A percentile compares a stretch with the other conserved stretches of the same genome.
phyloP scores from a whole-genome alignment of 2,329 filamentous ascomycete genomes.

The Aspergillus oerlinghausenensis region DNA sequence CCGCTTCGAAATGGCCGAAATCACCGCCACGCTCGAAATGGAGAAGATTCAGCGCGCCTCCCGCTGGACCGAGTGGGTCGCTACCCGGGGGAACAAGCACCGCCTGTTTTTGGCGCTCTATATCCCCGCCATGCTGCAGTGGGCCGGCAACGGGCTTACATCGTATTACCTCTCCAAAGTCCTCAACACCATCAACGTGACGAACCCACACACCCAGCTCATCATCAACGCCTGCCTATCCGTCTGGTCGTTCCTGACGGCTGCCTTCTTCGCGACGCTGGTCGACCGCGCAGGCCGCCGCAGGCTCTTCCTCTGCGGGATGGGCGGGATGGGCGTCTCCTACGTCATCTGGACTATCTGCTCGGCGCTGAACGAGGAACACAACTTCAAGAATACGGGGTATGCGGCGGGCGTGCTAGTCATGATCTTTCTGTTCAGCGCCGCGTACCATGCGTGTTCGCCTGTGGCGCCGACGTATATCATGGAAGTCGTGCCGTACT shows the following conservation, averaged over 20 bases:
- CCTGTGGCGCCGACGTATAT: conserved; percentile 14
- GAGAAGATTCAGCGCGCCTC: conserved; percentile 15
- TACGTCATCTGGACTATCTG: conserved; percentile 8
- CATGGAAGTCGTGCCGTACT: conserved; percentile 13
- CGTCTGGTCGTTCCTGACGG: conserved; percentile 20
- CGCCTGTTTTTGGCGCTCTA: conserved; percentile 12
- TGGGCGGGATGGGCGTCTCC: conserved; percentile 20
- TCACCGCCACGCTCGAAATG: conserved; percentile 18
- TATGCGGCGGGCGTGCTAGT: conserved; percentile 1
- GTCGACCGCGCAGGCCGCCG: conserved; percentile 22
- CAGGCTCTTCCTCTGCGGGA: conserved; percentile 17
- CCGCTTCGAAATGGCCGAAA: conserved; percentile 24
- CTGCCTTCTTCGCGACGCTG: conserved; percentile 13
- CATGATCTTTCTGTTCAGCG: conserved; percentile 8
- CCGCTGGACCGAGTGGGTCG: conserved; percentile 10
- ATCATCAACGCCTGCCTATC: conserved; percentile 36
- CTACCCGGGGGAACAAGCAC: conserved; percentile 9
- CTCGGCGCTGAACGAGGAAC: conserved; percentile 3
- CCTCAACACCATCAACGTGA: conserved; percentile 35
- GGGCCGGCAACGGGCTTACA: not conserved
- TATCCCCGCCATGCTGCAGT: conserved; percentile 6
- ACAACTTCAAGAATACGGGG: conserved; percentile 1
- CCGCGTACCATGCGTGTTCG: conserved; percentile 8
- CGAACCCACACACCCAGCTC: conserved; percentile 30
- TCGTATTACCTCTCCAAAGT: conserved; percentile 34